Percentiles rank a stretch among this genome's conserved stretches.
Evolutionary conservation across 805 yeast species (phyloP).

Genomic region (Saccharomycopsis vini): DNA sequence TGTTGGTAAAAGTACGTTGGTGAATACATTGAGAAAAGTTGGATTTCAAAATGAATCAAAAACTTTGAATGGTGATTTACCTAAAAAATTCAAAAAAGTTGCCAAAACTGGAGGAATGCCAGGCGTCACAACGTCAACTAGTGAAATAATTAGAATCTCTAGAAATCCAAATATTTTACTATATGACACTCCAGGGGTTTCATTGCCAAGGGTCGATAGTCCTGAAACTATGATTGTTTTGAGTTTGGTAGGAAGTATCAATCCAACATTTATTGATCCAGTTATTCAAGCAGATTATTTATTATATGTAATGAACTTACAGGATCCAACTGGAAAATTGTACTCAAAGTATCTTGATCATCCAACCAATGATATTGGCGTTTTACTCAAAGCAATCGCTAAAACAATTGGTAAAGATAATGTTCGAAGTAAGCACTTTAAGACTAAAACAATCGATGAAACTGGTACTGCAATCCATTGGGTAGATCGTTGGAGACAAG

Average conservation of each 20-base stretch:
- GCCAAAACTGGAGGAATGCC: slow-evolving; percentile 83
- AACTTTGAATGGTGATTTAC: not conserved
- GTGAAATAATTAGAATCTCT: slow-evolving; percentile 61
- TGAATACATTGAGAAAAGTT: slow-evolving; percentile 53
- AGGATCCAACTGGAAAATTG: slow-evolving; percentile 35
- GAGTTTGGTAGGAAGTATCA: slow-evolving; percentile 68
- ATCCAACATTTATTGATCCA: slow-evolving; percentile 65
- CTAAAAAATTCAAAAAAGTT: slow-evolving; percentile 42
- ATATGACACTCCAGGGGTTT: slow-evolving; percentile 91
- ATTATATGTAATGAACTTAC: slow-evolving; percentile 62
- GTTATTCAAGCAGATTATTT: slow-evolving; percentile 80
- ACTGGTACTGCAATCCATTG: slow-evolving; percentile 55
- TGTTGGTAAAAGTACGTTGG: slow-evolving; percentile 89
- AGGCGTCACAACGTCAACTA: slow-evolving; percentile 77
- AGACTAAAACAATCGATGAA: slow-evolving; percentile 36
- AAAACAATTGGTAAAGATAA: slow-evolving; percentile 26
- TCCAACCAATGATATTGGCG: slow-evolving; percentile 68
- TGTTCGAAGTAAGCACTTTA: slow-evolving; percentile 19
- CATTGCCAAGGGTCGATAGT: slow-evolving; percentile 62
- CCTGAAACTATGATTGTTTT: slow-evolving; percentile 66
- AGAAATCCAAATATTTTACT: slow-evolving; percentile 56
- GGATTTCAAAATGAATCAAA: slow-evolving; percentile 18
- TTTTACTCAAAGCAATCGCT: slow-evolving; percentile 43
- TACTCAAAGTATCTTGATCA: slow-evolving; percentile 34
- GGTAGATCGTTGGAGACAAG: slow-evolving; percentile 53